Evolutionary conservation across 805 yeast species (phyloP).

Genomic region (Saturnispora mendoncae): DNA sequence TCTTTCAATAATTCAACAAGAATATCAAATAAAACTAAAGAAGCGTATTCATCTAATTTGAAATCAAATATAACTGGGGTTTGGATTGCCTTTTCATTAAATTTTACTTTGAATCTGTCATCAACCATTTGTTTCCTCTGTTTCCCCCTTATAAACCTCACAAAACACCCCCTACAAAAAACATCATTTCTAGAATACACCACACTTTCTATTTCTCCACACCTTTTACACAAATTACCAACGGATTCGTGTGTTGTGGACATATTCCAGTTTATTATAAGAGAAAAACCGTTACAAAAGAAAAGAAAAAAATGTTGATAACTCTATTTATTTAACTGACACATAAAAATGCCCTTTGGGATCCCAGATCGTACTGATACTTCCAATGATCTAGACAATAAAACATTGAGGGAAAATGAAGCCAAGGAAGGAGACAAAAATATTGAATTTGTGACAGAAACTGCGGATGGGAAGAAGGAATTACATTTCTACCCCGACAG

Average conservation of each 20-base stretch:
- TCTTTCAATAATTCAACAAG: constrained; percentile 50
- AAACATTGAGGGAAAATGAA: constrained; percentile 19
- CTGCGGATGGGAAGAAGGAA: constrained; percentile 37
- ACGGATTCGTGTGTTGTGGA: constrained; percentile 8
- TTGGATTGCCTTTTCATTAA: constrained; percentile 31
- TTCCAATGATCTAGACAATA: constrained; percentile 20
- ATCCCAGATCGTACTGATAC: constrained; percentile 15
- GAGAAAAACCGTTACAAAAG: not conserved
- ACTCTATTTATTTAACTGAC: not conserved
- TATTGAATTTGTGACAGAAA: constrained; percentile 38
- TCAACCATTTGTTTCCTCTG: constrained; percentile 70
- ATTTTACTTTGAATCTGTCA: constrained; percentile 67
- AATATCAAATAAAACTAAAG: constrained; percentile 62
- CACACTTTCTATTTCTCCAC: constrained; percentile 36
- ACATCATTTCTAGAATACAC: constrained; percentile 51
- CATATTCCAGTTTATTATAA: constrained; percentile 7
- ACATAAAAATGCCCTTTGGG: constrained; percentile 4
- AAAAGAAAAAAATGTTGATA: not conserved
- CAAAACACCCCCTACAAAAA: constrained; percentile 61
- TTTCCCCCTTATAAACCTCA: constrained; percentile 65
- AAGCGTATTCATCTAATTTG: constrained; percentile 53
- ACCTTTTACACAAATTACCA: constrained; percentile 37
- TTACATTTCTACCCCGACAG: constrained; percentile 77
- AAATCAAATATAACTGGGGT: constrained; percentile 50
- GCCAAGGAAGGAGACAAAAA: constrained; percentile 27